A percentile compares a stretch with the other conserved stretches of the same genome.
Conservation (phyloP, 768 basidiomycete species). For the Tubosaeta brunneosetosa region DNA sequence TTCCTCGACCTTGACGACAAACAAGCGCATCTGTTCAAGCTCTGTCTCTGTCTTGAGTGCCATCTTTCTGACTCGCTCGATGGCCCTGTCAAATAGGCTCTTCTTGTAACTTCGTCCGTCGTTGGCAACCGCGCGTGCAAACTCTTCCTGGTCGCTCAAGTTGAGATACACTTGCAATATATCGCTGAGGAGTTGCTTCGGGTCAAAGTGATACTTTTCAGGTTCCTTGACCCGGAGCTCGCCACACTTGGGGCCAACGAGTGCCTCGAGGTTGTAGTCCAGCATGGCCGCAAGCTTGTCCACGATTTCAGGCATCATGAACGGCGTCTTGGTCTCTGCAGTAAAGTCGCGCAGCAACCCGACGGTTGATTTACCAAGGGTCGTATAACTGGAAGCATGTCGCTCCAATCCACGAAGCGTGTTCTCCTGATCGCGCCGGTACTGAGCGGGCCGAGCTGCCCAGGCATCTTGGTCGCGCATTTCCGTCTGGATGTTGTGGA, state of each 20-base stretch:
- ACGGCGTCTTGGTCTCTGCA: conserved; percentile 84
- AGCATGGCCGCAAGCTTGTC: conserved; percentile 94
- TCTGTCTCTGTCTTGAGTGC: conserved; percentile 74
- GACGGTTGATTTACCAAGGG: conserved; percentile 85
- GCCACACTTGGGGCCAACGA: conserved; percentile 85
- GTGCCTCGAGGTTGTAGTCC: conserved; percentile 86
- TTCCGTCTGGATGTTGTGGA: conserved; percentile 79
- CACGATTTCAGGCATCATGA: conserved; percentile 95
- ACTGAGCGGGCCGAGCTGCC: conserved; percentile 57
- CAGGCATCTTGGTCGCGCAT: conserved; percentile 76
- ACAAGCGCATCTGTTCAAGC: conserved; percentile 60
- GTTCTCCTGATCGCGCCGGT: conserved; percentile 81
- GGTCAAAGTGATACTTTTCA: conserved; percentile 87
- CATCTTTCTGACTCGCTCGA: conserved; percentile 55
- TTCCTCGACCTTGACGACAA: conserved; percentile 82
- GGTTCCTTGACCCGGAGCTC: conserved; percentile 82
- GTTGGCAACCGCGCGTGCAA: conserved; percentile 82
- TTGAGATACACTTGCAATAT: conserved; percentile 90
- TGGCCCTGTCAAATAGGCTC: conserved; percentile 77
- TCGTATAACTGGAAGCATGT: conserved; percentile 80
- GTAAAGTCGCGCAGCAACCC: conserved; percentile 89
- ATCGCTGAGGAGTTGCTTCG: conserved; percentile 75
- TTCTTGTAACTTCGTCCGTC: conserved; percentile 91
- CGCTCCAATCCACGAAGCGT: conserved; percentile 77
- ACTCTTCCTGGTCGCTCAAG: conserved; percentile 71